Conservation (phyloP, 257 asterid species). For the Lithospermum erythrorhizon region DNA sequence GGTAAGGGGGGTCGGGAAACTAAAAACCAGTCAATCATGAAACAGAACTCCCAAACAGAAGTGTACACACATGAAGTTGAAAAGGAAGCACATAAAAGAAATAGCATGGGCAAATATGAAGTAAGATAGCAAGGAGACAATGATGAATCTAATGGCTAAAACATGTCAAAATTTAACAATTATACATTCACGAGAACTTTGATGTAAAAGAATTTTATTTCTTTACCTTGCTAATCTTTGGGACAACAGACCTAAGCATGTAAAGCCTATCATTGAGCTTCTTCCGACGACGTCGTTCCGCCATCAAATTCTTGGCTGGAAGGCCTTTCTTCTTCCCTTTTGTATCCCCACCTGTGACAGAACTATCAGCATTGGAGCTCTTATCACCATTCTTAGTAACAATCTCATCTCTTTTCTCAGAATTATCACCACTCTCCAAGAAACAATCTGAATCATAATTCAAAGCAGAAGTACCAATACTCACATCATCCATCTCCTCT, state of each 20-base stretch:
- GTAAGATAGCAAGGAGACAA: too few relatives aligned
- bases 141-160: slow-evolving; percentile 2
- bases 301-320: slow-evolving; percentile 96
- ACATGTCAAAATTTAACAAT: slow-evolving; percentile 25
- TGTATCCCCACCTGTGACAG: slow-evolving; percentile 34
- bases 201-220: slow-evolving; percentile 1
- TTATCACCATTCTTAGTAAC: slow-evolving; percentile 29
- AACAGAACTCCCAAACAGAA: slow-evolving; percentile 3
- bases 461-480: slow-evolving; percentile 60
- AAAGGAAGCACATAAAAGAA: not conserved
- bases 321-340: slow-evolving; percentile 78
- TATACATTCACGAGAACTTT: slow-evolving; percentile 30
- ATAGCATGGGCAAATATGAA: not conserved
- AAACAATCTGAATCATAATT: slow-evolving; percentile 76
- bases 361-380: slow-evolving; percentile 33
- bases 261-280: slow-evolving; percentile 95
- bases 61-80: not conserved
- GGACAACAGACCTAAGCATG: slow-evolving; percentile 90
- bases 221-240: slow-evolving; percentile 90
- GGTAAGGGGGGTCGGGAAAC: too few relatives aligned
- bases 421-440: slow-evolving; percentile 24
- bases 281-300: slow-evolving; percentile 87
- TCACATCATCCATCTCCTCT: slow-evolving; percentile 60
- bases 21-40: slow-evolving; percentile 23
- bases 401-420: slow-evolving; percentile 19